A percentile compares a stretch with the other conserved stretches of the same genome.
These are phyloP conservation scores for Lepraria neglecta DNA, from an alignment of 495 filamentous ascomycete genomes.

Conservation along the genomic window DNA sequence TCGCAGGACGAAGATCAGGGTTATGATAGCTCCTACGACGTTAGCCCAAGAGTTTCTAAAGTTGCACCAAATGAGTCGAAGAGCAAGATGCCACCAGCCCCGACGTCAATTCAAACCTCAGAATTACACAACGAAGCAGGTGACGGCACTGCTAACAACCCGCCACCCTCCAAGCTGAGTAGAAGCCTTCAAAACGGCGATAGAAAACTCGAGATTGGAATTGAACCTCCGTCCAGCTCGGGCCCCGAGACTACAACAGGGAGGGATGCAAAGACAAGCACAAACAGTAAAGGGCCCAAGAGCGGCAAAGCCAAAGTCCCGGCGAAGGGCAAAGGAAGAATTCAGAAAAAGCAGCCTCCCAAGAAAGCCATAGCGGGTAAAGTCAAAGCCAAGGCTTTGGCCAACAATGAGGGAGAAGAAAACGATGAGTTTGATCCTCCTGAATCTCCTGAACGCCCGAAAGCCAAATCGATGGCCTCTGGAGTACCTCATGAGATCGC, in stretches of 20 bases:
- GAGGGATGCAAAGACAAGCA: too few species aligned
- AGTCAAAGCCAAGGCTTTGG: background rate
- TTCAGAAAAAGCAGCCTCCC: background rate
- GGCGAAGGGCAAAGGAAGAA: background rate
- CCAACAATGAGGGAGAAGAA: background rate
- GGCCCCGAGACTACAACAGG: too few species aligned
- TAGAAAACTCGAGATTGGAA: background rate
- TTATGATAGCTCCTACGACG: slow-evolving; percentile 10
- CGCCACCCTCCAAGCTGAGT: background rate
- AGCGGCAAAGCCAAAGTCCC: background rate
- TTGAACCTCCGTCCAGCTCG: background rate
- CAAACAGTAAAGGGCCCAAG: background rate
- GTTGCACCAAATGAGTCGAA: background rate
- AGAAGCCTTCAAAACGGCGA: slow-evolving; percentile 1
- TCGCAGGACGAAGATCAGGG: background rate
- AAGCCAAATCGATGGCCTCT: background rate
- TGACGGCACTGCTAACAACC: background rate
- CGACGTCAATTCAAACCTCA: background rate
- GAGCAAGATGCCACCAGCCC: too few species aligned
- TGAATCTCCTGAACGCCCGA: background rate
- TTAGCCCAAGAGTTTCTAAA: slow-evolving; percentile 3
- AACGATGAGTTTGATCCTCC: background rate
- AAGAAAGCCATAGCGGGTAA: background rate
- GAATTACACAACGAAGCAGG: background rate
- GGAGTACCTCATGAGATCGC: background rate